Conservation (phyloP, 345 rosid genomes). For the Excoecaria agallocha region DNA sequence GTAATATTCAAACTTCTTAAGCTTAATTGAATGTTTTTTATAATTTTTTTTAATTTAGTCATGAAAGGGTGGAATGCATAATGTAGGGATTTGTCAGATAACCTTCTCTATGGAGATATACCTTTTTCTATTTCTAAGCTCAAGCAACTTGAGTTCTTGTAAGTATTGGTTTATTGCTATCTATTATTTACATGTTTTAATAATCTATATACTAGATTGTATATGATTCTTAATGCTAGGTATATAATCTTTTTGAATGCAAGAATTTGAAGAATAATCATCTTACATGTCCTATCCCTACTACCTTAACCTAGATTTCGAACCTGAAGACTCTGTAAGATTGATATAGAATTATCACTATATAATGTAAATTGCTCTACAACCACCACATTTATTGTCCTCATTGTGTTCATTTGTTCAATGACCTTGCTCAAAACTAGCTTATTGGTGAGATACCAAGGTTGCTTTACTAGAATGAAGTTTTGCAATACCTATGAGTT, state of each 20-base stretch:
- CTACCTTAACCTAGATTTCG: conserved; percentile 84
- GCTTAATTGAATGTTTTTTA: neutral
- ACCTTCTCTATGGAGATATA: conserved; percentile 72
- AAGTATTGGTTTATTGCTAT: neutral
- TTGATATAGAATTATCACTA: neutral
- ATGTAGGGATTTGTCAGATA: conserved; percentile 74
- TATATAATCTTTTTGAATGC: neutral
- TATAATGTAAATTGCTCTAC: too few species aligned
- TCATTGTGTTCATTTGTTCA: conserved; percentile 11
- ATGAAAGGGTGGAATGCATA: neutral
- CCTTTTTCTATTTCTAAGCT: conserved; percentile 86
- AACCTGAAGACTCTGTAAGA: conserved; percentile 80
- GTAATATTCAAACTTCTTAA: conserved; percentile 31
- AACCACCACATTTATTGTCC: too few species aligned
- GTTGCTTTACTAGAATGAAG: conserved; percentile 92
- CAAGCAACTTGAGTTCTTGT: conserved; percentile 74
- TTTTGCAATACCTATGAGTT: conserved; percentile 85
- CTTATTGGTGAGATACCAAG: conserved; percentile 85
- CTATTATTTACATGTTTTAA: too few species aligned
- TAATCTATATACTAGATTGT: neutral
- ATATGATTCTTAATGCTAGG: neutral
- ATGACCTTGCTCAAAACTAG: conserved; percentile 84
- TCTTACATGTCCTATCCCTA: conserved; percentile 86
- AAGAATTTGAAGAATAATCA: conserved; percentile 84
- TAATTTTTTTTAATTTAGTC: neutral